Base-by-base conservation (phyloP, 1,284 basidiomycete genomes). In the Heliocybe sulcata region DNA sequence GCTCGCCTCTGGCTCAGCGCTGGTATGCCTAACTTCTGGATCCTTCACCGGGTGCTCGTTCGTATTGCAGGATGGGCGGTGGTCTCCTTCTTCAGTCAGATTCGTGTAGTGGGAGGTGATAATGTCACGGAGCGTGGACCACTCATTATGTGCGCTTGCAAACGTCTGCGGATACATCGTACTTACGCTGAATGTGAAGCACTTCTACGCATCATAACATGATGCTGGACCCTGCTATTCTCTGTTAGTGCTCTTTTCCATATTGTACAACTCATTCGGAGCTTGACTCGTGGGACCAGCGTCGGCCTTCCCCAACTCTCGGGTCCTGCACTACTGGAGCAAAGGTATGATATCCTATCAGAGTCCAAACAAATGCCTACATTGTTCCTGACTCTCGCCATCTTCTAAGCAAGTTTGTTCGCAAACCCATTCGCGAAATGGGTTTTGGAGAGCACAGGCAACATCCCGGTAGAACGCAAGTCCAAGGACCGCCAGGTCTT, bases 391-490 rank as follows among this genome's bases (percentile, higher is more conserved):
- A 42, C 38, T 42, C 38, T 6, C 19, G 38, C 16, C 12, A 42
- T 20, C 49, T 51, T 55, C 54, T 55, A 55, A 88, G 83, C 84
- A 4, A 78, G 77, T 38, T 73, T 98, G 56, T 97, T 96, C 69
- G 80, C 74, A 25, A 87, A 94, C 68, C 90, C 90, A 1, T 69
- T 84, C 16, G 76, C 87, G 52, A 77, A 80, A 26, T 86, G 81
- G 59, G 79, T 98, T 56, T 77, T 98, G n/a, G 80, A 82, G 55
- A 90, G 90, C 58, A 89, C 94, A 3, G 94, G 96, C 19, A 97
- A 97, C 69, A 95, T 98, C 60, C 94, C 94, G 31, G 95, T 98
- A 45, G 94, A 97, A 69, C 83, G 95, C 56, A 92, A 92, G 73
- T 91, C 79, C 60, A 94, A 92, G 72, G 91, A 96, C 73, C 87